Evolutionary conservation across 768 basidiomycete genomes (phyloP).

Genomic region (Pulveroboletus frians): DNA sequence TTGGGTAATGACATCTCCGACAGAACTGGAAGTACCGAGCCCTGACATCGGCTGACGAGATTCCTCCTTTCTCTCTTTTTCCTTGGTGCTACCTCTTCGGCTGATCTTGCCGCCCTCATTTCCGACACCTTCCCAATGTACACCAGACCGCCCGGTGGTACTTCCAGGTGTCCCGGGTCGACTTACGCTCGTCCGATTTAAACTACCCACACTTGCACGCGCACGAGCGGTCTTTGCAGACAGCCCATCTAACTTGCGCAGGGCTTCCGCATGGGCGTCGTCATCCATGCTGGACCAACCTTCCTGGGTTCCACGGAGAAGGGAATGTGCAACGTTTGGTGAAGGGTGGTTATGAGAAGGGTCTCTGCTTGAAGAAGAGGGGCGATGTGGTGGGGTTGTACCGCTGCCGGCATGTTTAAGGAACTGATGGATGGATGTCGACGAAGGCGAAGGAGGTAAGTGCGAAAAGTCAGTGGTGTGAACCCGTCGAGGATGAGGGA

Average conservation of each 20-base stretch:
- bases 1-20: slow-evolving; percentile 28
- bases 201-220: slow-evolving; percentile 70
- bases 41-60: slow-evolving; percentile 22
- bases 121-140: slow-evolving; percentile 74
- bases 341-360: slow-evolving; percentile 38
- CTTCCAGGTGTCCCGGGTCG: slow-evolving; percentile 71
- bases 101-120: slow-evolving; percentile 32
- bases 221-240: slow-evolving; percentile 71
- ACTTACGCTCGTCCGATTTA: slow-evolving; percentile 61
- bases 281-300: slow-evolving; percentile 88
- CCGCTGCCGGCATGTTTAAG: slow-evolving; percentile 50
- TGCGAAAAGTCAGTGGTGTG: slow-evolving; percentile 81
- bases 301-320: slow-evolving; percentile 82
- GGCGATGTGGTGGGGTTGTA: slow-evolving; percentile 32
- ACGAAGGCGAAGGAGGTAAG: slow-evolving; percentile 85
- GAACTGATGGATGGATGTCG: slow-evolving; percentile 84
- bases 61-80: slow-evolving; percentile 44
- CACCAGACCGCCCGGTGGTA: slow-evolving; percentile 41
- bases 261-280: slow-evolving; percentile 82
- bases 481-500: slow-evolving; percentile 49
- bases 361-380: slow-evolving; percentile 38
- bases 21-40: slow-evolving; percentile 34
- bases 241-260: slow-evolving; percentile 89
- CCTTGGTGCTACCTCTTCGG: slow-evolving; percentile 35
- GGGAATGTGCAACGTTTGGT: slow-evolving; percentile 75